Base-by-base conservation (phyloP, 1,284 basidiomycete genomes). In the Trametes hirsuta region DNA sequence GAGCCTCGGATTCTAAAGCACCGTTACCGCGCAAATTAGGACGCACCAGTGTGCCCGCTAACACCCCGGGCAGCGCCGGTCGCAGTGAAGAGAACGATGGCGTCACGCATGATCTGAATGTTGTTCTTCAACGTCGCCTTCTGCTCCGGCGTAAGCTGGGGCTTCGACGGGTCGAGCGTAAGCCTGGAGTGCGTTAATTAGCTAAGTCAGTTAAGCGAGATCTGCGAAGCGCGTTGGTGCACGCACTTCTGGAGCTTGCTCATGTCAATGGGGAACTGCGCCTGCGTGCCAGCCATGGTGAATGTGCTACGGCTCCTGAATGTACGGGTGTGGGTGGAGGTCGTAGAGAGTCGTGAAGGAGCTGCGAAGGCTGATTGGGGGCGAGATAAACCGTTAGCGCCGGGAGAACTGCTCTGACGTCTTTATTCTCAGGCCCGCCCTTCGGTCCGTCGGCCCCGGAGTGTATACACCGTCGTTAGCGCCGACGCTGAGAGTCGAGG, bases 51-150 rank as follows among this genome's bases (percentile, higher is more conserved):
- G 74, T 94, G 92, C 34, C 91, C 91, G 66, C 90, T 91, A 49
- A 92, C 90, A 52, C 91, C 91, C 53, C 91, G 81, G 1, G 90
- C 91, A 55, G 91, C 84, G 63, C 89, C 92, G 11, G 88, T 88
- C 3, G 91, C 87, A 2, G 92, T 93, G 75, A 94, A 94, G 55
- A 91, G 79, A 25, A 94, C 86, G 66, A 94, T 91, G 11, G 83
- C 85, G 85, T 94, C 92, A 59, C 92, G 86, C 67, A 93, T 78
- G 34, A 94, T 79, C 72, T 89, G 84, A 68, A 93, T 89, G 75
- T 94, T 93, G 56, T 79, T 75, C 66, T 80, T 73, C 66, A 94
- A 77, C n/a, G 75, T 76, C 2, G 78, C 68, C 65, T 80, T 86
- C 71, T 94, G 80, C 59, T 88, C 83, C 22, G 72, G 70, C 0